Conservation (phyloP, 1,284 basidiomycete genomes). For the Fomes fomentarius region DNA sequence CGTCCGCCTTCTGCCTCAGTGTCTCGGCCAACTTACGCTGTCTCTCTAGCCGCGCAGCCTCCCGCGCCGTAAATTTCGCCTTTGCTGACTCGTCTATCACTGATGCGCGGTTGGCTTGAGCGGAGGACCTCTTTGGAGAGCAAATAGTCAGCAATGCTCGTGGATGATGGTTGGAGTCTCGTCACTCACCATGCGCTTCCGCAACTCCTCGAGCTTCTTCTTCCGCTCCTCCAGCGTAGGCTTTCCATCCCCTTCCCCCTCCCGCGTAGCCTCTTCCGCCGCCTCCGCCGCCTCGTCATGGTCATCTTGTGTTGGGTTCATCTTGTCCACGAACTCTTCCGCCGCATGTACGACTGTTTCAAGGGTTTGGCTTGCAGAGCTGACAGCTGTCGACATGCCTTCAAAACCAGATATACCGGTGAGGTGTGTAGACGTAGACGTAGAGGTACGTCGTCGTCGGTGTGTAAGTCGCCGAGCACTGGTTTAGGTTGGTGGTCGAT, state of each 20-base stretch:
- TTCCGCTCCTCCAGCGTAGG: slow-evolving; percentile 71
- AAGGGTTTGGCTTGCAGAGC: slow-evolving; percentile 2
- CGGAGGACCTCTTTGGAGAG: slow-evolving; percentile 64
- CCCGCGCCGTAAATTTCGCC: slow-evolving; percentile 74
- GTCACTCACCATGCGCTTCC: slow-evolving; percentile 72
- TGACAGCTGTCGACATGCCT: slow-evolving; percentile 3
- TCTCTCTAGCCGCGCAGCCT: slow-evolving; percentile 80
- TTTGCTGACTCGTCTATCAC: slow-evolving; percentile 83
- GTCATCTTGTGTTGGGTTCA: slow-evolving; percentile 28
- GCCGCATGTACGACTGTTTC: slow-evolving; percentile 29
- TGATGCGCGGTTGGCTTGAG: slow-evolving; percentile 81
- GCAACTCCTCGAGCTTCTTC: slow-evolving; percentile 75
- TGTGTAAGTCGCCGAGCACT: too few relatives aligned
- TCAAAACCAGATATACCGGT: too few relatives aligned
- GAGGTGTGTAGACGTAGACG: too few relatives aligned
- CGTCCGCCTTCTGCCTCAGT: slow-evolving; percentile 86
- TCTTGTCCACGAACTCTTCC: slow-evolving; percentile 34
- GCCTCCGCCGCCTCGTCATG: slow-evolving; percentile 13
- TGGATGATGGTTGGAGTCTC: slow-evolving; percentile 9
- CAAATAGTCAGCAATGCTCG: background rate
- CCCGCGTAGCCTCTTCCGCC: background rate
- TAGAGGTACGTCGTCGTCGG: too few relatives aligned
- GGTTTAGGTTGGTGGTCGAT: too few relatives aligned
- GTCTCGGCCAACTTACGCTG: slow-evolving; percentile 89
- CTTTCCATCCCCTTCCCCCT: background rate